Evolutionary conservation across 1,139 yeast species (phyloP).

Genomic region (Kodamaea plutei): DNA sequence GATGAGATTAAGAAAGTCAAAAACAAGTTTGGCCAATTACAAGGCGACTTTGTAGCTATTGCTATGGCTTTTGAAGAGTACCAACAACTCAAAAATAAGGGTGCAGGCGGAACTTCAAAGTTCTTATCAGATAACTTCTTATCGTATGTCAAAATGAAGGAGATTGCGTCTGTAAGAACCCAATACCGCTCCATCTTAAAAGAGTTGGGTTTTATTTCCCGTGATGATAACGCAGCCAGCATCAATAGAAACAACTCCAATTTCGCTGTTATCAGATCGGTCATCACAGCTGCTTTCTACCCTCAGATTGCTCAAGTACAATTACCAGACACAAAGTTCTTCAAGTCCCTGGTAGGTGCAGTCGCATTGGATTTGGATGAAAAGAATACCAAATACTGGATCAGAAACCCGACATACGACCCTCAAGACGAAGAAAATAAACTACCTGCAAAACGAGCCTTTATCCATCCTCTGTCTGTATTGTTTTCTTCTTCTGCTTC

Average conservation of each 20-base stretch:
- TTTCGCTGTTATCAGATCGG: slow-evolving; percentile 52
- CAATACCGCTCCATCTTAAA: slow-evolving; percentile 67
- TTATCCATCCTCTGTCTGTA: slow-evolving; percentile 79
- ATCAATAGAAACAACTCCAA: slow-evolving; percentile 50
- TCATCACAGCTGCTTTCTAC: slow-evolving; percentile 75
- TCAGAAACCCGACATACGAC: slow-evolving; percentile 61
- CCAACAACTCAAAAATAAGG: slow-evolving; percentile 21
- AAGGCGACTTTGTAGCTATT: slow-evolving; percentile 75
- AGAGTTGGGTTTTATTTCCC: slow-evolving; percentile 73
- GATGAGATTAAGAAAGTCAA: slow-evolving; percentile 56
- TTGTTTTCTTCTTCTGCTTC: slow-evolving; percentile 38
- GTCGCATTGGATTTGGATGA: slow-evolving; percentile 84
- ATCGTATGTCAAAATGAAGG: slow-evolving; percentile 63
- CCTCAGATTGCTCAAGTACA: slow-evolving; percentile 82
- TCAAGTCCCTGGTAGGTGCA: slow-evolving; percentile 71
- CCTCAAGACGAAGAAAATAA: slow-evolving; percentile 11
- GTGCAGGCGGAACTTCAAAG: slow-evolving; percentile 32
- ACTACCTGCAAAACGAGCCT: slow-evolving; percentile 62
- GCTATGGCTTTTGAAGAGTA: slow-evolving; percentile 57
- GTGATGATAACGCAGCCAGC: slow-evolving; percentile 17
- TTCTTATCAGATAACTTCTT: slow-evolving; percentile 62
- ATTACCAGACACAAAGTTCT: slow-evolving; percentile 74
- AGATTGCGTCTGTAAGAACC: slow-evolving; percentile 62
- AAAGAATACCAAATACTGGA: slow-evolving; percentile 66
- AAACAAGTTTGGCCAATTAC: slow-evolving; percentile 30